These are phyloP conservation scores for Clonostachys rhizophaga DNA, from an alignment of 2,329 filamentous ascomycete species.

Conservation along the genomic window DNA sequence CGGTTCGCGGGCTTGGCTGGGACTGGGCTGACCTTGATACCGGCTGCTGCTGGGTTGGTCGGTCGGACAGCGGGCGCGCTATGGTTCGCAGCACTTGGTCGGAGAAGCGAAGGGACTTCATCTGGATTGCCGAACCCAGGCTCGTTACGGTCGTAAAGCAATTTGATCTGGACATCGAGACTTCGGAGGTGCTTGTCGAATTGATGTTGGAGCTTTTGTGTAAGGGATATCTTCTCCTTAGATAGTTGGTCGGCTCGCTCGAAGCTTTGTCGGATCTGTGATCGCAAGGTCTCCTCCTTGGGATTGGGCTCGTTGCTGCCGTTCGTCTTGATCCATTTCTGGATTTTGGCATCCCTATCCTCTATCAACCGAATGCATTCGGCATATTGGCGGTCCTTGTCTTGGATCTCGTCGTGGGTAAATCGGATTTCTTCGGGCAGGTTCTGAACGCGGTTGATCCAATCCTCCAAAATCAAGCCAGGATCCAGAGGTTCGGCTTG, in stretches of 20 bases:
- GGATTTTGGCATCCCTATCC: conserved; percentile 68
- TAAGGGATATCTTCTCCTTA: conserved; percentile 68
- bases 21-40: conserved; percentile 8
- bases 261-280: conserved; percentile 64
- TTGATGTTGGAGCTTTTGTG: conserved; percentile 56
- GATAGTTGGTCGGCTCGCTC: conserved; percentile 65
- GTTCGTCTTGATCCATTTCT: conserved; percentile 76
- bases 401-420: conserved; percentile 76
- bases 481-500: conserved; percentile 58
- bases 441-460: conserved; percentile 70
- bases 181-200: conserved; percentile 60
- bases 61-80: conserved; percentile 30
- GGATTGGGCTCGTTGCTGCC: conserved; percentile 70
- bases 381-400: conserved; percentile 70
- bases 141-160: conserved; percentile 55
- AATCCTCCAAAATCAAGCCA: conserved; percentile 72
- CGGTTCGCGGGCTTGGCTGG: conserved; percentile 16
- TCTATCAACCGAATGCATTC: conserved; percentile 66
- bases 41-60: conserved; percentile 33
- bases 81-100: conserved; percentile 50
- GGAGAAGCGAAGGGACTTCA: conserved; percentile 58
- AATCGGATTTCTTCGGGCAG: conserved; percentile 79
- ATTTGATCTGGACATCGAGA: conserved; percentile 60
- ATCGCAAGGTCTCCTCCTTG: conserved; percentile 65
- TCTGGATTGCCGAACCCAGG: conserved; percentile 58